Conservation (phyloP, 768 basidiomycete species). For the Sporobolomyces phaffii region DNA sequence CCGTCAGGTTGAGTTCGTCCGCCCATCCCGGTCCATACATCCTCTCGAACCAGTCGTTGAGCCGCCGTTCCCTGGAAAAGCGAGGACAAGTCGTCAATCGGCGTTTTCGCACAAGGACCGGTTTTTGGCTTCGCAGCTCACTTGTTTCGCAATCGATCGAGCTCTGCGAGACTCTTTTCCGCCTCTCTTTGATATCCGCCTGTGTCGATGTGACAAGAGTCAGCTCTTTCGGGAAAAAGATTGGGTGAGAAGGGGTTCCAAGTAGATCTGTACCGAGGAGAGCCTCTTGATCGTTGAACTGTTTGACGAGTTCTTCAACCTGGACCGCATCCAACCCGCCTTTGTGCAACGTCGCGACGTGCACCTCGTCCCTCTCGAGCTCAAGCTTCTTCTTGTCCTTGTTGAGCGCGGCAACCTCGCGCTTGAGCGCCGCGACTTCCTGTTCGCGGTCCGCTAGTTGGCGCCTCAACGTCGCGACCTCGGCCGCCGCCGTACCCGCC, state of each 20-base stretch:
- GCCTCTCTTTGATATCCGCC: slow-evolving; percentile 30
- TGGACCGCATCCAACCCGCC: slow-evolving; percentile 24
- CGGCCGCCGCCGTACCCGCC: neutral
- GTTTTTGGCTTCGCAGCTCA: neutral
- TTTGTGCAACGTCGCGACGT: too few relatives aligned
- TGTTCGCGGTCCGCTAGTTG: slow-evolving; percentile 7
- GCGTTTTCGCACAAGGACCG: neutral
- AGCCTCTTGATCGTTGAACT: slow-evolving; percentile 14
- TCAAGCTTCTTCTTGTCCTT: slow-evolving; percentile 28
- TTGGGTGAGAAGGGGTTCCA: too few relatives aligned
- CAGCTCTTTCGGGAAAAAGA: neutral
- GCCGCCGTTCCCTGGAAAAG: neutral
- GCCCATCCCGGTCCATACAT: slow-evolving; percentile 21
- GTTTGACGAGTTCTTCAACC: slow-evolving; percentile 27
- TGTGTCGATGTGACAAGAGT: neutral
- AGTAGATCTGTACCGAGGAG: neutral
- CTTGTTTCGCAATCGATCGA: slow-evolving; percentile 10
- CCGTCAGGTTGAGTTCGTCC: slow-evolving; percentile 21
- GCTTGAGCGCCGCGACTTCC: slow-evolving; percentile 6
- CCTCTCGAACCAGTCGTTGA: slow-evolving; percentile 23
- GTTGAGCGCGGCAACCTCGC: neutral
- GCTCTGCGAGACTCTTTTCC: slow-evolving; percentile 9
- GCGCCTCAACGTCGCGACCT: neutral
- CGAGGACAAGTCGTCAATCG: too few relatives aligned
- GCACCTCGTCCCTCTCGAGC: too few relatives aligned